phyloP scores from a whole-genome alignment of 140 eudicot species.

The Cichorium intybus region DNA sequence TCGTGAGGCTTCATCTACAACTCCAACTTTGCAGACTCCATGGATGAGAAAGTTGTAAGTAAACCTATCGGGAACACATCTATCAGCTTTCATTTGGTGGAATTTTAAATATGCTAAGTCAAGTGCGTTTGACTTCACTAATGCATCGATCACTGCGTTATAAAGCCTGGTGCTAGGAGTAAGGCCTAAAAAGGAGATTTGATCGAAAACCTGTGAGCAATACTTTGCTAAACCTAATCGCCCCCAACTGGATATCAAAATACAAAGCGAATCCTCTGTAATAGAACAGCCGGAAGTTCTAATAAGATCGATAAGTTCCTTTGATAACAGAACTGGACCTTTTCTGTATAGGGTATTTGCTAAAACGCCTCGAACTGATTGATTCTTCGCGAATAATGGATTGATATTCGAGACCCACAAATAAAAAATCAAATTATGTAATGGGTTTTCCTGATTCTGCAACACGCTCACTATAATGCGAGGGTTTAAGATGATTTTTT shows the following conservation, averaged over 20 bases:
- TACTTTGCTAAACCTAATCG: conserved; percentile 88
- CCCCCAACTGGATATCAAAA: conserved; percentile 89
- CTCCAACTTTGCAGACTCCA: conserved; percentile 93
- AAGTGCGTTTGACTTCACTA: conserved; percentile 80
- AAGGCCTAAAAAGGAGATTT: conserved; percentile 70
- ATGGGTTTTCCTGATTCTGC: conserved; percentile 84
- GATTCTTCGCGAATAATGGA: conserved; percentile 52
- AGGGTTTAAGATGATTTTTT: conserved; percentile 44
- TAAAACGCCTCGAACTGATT: conserved; percentile 49
- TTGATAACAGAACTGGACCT: conserved; percentile 79
- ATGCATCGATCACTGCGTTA: conserved; percentile 83
- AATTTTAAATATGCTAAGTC: conserved; percentile 92
- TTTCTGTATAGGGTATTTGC: conserved; percentile 54
- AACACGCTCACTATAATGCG: conserved; percentile 51
- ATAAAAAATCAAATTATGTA: conserved; percentile 59
- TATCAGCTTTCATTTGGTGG: conserved; percentile 87
- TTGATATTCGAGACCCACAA: conserved; percentile 65
- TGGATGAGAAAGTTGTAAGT: conserved; percentile 84
- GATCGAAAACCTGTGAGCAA: conserved; percentile 73
- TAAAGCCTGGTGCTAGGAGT: conserved; percentile 68
- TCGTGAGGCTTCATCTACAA: conserved; percentile 82
- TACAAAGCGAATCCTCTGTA: conserved; percentile 66
- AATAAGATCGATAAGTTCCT: conserved; percentile 53
- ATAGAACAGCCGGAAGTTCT: conserved; percentile 53
- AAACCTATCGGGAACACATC: conserved; percentile 78